Evolutionary conservation across 768 basidiomycete genomes (phyloP).

Genomic region (Boletales sp.): DNA sequence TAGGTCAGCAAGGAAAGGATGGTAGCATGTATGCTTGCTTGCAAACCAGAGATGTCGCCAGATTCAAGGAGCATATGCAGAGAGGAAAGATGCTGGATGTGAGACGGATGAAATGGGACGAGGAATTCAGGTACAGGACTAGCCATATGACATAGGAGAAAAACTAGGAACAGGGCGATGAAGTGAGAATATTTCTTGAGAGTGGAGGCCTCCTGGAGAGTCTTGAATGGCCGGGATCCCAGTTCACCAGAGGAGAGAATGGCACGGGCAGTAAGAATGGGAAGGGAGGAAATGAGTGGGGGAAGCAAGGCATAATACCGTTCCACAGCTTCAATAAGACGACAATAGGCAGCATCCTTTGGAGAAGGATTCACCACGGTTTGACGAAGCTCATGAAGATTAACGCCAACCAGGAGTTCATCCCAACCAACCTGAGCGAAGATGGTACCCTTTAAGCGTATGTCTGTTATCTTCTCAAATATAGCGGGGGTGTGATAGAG

Average conservation of each 20-base stretch:
- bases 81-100: too few relatives aligned
- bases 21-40: neutral
- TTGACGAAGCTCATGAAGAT: too few relatives aligned
- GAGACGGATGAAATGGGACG: neutral
- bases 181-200: neutral
- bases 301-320: neutral
- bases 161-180: neutral
- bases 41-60: too few relatives aligned
- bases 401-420: neutral
- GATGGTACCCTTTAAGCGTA: neutral
- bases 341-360: neutral
- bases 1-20: neutral
- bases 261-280: neutral
- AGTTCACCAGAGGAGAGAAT: neutral
- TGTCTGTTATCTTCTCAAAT: neutral
- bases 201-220: neutral
- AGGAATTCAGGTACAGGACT: neutral
- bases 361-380: too few relatives aligned
- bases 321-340: neutral
- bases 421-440: constrained; percentile 5
- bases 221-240: neutral
- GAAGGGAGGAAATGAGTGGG: neutral
- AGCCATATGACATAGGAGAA: neutral
- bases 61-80: too few relatives aligned
- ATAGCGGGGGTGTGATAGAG: neutral